A percentile compares a stretch with the other conserved stretches of the same genome.
phyloP scores from a whole-genome alignment of 2,329 filamentous ascomycete species.

The Bipolaris gigantea region DNA sequence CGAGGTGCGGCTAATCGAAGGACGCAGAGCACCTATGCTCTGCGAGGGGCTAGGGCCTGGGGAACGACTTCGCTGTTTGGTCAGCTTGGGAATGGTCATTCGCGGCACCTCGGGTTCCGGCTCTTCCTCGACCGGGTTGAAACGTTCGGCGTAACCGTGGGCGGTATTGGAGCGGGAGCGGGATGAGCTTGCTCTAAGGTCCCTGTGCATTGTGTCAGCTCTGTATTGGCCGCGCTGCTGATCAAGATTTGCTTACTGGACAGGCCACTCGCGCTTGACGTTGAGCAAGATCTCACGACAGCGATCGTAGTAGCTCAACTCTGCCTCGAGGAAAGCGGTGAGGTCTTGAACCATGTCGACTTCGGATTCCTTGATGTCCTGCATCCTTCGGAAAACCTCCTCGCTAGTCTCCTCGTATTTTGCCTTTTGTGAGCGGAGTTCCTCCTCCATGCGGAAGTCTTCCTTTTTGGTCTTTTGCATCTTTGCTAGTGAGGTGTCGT shows the following conservation, averaged over 20 bases:
- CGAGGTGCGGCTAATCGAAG: constrained; percentile 54
- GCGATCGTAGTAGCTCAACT: constrained; percentile 88
- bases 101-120: constrained; percentile 55
- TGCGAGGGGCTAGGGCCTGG: constrained; percentile 40
- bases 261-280: constrained; percentile 70
- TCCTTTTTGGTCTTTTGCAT: constrained; percentile 93
- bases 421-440: constrained; percentile 84
- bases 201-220: constrained; percentile 29
- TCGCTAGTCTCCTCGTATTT: constrained; percentile 97
- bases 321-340: constrained; percentile 79
- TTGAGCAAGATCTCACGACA: constrained; percentile 80
- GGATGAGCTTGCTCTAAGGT: constrained; percentile 30
- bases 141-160: constrained; percentile 64
- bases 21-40: constrained; percentile 47
- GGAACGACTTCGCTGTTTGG: constrained; percentile 48
- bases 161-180: constrained; percentile 65
- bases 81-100: constrained; percentile 47
- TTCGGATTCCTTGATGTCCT: constrained; percentile 93
- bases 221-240: constrained; percentile 1
- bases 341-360: constrained; percentile 79
- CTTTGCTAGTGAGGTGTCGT: constrained; percentile 86
- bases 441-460: constrained; percentile 90
- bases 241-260: constrained; percentile 50
- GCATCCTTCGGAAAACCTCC: constrained; percentile 88
- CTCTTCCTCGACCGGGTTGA: constrained; percentile 61